Percentiles rank a stretch among this genome's conserved stretches.
Evolutionary conservation across 176 grass and related monocot species (phyloP).

Genomic region (Chloris gayana): DNA sequence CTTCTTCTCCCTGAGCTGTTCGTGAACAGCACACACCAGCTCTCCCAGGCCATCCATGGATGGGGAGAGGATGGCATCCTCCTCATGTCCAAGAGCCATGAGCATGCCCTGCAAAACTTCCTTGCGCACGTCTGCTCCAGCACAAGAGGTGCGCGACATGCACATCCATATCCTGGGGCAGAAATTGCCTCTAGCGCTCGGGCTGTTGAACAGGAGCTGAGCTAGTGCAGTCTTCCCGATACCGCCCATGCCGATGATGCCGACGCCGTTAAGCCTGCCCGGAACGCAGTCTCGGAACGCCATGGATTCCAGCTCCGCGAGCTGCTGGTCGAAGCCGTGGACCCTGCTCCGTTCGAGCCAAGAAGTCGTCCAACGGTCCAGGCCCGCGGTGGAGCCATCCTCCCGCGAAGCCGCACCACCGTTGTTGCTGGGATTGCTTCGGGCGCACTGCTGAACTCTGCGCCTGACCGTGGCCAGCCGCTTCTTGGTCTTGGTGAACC

Average conservation of each 20-base stretch:
- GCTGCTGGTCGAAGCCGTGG: slow-evolving; percentile 43
- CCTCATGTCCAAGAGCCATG: slow-evolving; percentile 57
- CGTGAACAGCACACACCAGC: slow-evolving; percentile 39
- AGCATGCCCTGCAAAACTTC: slow-evolving; percentile 57
- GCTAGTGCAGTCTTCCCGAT: slow-evolving; percentile 50
- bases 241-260: slow-evolving; percentile 58
- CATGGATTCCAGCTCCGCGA: slow-evolving; percentile 38
- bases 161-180: slow-evolving; percentile 56
- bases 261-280: slow-evolving; percentile 35
- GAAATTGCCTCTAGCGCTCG: slow-evolving; percentile 25
- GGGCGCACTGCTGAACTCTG: slow-evolving; percentile 25
- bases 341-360: slow-evolving; percentile 29
- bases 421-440: not conserved
- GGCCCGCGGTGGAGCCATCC: not conserved
- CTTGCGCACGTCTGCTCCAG: slow-evolving; percentile 25
- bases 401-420: not conserved
- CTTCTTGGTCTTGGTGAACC: slow-evolving; percentile 35
- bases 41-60: slow-evolving; percentile 39
- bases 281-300: slow-evolving; percentile 15
- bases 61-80: slow-evolving; percentile 42
- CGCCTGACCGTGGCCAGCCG: slow-evolving; percentile 25
- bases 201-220: slow-evolving; percentile 50
- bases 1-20: slow-evolving; percentile 46
- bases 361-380: slow-evolving; percentile 40
- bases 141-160: slow-evolving; percentile 39